Percentiles rank a stretch among this genome's conserved stretches.
phyloP scores from a whole-genome alignment of 164 flowering plant genomes.

The Saururus chinensis region DNA sequence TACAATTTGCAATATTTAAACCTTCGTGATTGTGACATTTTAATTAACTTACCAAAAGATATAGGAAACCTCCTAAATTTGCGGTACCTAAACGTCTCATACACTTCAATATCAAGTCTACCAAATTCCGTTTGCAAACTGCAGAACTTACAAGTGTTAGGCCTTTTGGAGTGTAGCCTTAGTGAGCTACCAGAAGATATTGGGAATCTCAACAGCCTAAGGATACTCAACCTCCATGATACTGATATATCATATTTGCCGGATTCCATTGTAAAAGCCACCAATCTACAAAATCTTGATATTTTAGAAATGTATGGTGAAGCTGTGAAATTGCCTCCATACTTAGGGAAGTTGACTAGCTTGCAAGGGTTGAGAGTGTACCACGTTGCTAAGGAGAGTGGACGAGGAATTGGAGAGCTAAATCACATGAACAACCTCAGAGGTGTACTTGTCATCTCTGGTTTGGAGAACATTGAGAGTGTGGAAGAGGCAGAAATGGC shows the following conservation, averaged over 20 bases:
- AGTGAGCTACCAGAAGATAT: slow-evolving; percentile 2
- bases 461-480: slow-evolving; percentile 9
- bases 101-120: background rate
- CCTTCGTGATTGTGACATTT: background rate
- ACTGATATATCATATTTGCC: background rate
- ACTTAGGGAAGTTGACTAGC: slow-evolving; percentile 8
- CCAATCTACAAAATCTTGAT: background rate
- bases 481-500: slow-evolving; percentile 11
- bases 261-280: background rate
- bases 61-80: background rate
- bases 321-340: slow-evolving; percentile 6
- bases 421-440: slow-evolving; percentile 7
- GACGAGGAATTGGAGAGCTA: slow-evolving; percentile 14
- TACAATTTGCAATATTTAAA: slow-evolving; percentile 1
- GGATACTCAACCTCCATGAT: background rate
- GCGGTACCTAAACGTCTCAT: background rate
- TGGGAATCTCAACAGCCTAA: background rate
- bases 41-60: background rate
- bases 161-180: too few relatives aligned
- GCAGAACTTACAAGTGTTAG: background rate
- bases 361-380: slow-evolving; percentile 12
- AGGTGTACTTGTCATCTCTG: slow-evolving; percentile 10
- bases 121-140: slow-evolving; percentile 1
- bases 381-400: slow-evolving; percentile 5
- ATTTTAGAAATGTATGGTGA: too few relatives aligned